Evolutionary conservation across 1,284 basidiomycete genomes (phyloP).

Genomic region (Naganishia albida): DNA sequence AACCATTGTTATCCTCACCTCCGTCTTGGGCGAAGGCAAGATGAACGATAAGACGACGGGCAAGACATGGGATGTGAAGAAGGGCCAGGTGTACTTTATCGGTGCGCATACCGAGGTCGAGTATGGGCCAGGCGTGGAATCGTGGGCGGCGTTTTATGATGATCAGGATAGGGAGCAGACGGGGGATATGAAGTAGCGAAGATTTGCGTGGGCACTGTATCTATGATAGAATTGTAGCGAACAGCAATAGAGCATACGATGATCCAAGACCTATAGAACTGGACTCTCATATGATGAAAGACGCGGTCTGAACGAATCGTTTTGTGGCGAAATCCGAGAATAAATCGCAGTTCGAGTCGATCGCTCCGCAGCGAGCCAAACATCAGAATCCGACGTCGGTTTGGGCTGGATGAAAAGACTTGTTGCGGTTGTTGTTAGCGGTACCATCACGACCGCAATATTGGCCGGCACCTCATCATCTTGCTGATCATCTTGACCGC

Average conservation of each 20-base stretch:
- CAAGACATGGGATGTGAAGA: conserved; percentile 25
- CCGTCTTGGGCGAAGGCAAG: conserved; percentile 21
- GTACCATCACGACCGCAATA: too few relatives aligned
- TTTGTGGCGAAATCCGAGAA: too few relatives aligned
- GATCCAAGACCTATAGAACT: too few relatives aligned
- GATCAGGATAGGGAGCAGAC: conserved; percentile 35
- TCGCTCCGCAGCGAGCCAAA: conserved; percentile 20
- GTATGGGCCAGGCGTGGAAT: conserved; percentile 34
- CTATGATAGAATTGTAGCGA: background rate
- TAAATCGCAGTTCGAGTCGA: conserved; percentile 8
- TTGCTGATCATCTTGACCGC: background rate
- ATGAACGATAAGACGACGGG: conserved; percentile 25
- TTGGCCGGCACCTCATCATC: too few relatives aligned
- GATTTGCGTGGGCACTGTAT: background rate
- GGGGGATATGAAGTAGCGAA: conserved; percentile 18
- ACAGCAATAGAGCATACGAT: background rate
- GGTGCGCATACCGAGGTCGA: conserved; percentile 38
- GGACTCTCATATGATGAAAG: too few relatives aligned
- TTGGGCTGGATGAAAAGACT: too few relatives aligned
- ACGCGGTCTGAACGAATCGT: too few relatives aligned
- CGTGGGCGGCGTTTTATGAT: conserved; percentile 47
- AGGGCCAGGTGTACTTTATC: conserved; percentile 42
- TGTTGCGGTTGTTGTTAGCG: too few relatives aligned
- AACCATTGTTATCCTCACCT: conserved; percentile 39
- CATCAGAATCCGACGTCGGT: background rate